Evolutionary conservation across 2,329 filamentous ascomycete genomes (phyloP).

Genomic region (Didymella glomerata): DNA sequence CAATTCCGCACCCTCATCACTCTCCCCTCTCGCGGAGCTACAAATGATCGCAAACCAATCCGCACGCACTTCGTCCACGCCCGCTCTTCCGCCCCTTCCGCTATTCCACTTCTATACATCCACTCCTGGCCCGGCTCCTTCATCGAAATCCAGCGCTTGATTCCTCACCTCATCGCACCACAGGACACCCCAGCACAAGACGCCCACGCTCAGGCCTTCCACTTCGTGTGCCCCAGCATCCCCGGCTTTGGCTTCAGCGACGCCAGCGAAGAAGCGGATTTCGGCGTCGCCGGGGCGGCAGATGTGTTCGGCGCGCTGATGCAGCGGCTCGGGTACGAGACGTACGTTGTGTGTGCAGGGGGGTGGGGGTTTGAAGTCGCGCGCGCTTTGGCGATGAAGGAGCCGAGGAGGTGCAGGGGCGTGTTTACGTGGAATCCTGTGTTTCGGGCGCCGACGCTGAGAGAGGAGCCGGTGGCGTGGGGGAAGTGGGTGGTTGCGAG

Average conservation of each 20-base stretch:
- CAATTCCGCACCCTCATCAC: conserved; percentile 69
- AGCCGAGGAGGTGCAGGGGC: conserved; percentile 63
- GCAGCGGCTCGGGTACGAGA: conserved; percentile 65
- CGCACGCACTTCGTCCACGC: conserved; percentile 73
- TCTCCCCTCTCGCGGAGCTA: conserved; percentile 25
- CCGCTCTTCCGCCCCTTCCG: conserved; percentile 61
- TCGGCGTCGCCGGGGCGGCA: conserved; percentile 63
- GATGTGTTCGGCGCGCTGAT: conserved; percentile 67
- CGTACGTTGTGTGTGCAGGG: conserved; percentile 66
- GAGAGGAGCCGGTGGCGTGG: conserved; percentile 59
- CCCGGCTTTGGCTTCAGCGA: conserved; percentile 75
- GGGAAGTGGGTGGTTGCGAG: conserved; percentile 64
- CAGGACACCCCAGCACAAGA: conserved; percentile 30
- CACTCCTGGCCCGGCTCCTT: conserved; percentile 73
- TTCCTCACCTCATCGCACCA: conserved; percentile 50
- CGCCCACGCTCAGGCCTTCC: conserved; percentile 59
- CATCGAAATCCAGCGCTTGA: conserved; percentile 64
- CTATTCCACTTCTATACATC: conserved; percentile 70
- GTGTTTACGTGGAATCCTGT: conserved; percentile 69
- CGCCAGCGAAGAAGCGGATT: conserved; percentile 60
- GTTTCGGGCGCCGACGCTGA: conserved; percentile 59
- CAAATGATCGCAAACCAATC: conserved; percentile 44
- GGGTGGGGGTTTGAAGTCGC: conserved; percentile 59
- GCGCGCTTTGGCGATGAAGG: conserved; percentile 58
- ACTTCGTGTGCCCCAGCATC: conserved; percentile 71